These are phyloP conservation scores for Coemansia sp. DNA, from an alignment of 192 early-diverging fungal genomes.

Conservation along the genomic window DNA sequence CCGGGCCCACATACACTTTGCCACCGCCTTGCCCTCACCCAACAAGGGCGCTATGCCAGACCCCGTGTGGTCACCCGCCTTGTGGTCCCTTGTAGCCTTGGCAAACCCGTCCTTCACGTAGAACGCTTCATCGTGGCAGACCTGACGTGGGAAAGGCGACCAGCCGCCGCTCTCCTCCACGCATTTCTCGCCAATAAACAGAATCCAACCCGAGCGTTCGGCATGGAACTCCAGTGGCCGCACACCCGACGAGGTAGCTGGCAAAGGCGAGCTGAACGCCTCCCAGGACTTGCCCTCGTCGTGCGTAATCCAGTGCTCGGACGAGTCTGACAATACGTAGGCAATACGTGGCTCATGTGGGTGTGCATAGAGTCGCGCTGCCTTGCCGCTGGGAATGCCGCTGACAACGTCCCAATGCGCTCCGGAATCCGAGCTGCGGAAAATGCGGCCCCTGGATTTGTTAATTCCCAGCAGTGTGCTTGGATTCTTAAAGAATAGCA, in stretches of 20 bases:
- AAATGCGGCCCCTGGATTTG: constrained; percentile 48
- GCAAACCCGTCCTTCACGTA: constrained; percentile 73
- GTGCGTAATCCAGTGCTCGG: constrained; percentile 46
- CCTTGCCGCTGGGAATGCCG: constrained; percentile 50
- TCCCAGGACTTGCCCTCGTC: constrained; percentile 49
- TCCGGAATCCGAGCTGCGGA: constrained; percentile 67
- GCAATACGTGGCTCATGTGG: constrained; percentile 62
- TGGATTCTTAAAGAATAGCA: constrained; percentile 47
- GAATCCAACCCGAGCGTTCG: constrained; percentile 58
- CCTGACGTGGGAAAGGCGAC: constrained; percentile 45
- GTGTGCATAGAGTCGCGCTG: constrained; percentile 59
- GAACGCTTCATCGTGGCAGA: constrained; percentile 65
- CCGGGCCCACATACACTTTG: constrained; percentile 72
- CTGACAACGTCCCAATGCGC: constrained; percentile 57
- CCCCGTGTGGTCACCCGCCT: constrained; percentile 33
- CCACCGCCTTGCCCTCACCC: constrained; percentile 38
- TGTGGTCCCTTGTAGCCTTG: constrained; percentile 54
- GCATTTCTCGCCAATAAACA: constrained; percentile 64
- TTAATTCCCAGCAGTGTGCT: constrained; percentile 57
- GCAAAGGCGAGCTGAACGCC: constrained; percentile 44
- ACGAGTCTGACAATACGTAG: constrained; percentile 25
- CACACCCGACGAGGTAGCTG: constrained; percentile 39
- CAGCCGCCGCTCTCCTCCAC: constrained; percentile 42
- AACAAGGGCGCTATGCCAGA: constrained; percentile 23
- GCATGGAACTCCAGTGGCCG: constrained; percentile 68